A percentile compares a stretch with the other conserved stretches of the same genome.
Evolutionary conservation across 1,284 basidiomycete genomes (phyloP).

Genomic region (Tylopilus sp.): DNA sequence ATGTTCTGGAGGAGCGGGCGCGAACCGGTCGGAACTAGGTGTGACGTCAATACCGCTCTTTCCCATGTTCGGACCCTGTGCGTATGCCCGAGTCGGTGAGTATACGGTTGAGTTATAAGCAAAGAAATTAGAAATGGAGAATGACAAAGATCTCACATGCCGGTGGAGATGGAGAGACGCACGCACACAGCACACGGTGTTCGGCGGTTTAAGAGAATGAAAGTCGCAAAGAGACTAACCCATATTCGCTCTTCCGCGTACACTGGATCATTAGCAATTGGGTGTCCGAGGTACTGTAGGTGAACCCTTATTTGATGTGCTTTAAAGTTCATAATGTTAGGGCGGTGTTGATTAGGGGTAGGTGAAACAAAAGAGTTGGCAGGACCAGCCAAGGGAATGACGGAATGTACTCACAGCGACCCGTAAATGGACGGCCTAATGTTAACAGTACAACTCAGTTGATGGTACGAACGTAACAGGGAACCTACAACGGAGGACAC

Average conservation of each 20-base stretch:
- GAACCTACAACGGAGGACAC: slow-evolving; percentile 81
- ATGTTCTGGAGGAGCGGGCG: slow-evolving; percentile 64
- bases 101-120: neutral
- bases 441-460: slow-evolving; percentile 8
- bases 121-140: neutral
- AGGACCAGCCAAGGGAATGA: neutral
- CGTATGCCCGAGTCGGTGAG: slow-evolving; percentile 6
- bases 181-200: neutral
- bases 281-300: slow-evolving; percentile 90
- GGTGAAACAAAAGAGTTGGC: neutral
- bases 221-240: slow-evolving; percentile 46
- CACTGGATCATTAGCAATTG: slow-evolving; percentile 91
- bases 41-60: slow-evolving; percentile 79
- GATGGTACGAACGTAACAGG: neutral
- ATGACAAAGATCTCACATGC: neutral
- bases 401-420: slow-evolving; percentile 65
- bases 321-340: slow-evolving; percentile 28
- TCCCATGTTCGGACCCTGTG: slow-evolving; percentile 68
- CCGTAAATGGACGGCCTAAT: slow-evolving; percentile 81
- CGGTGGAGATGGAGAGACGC: neutral
- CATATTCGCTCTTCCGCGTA: slow-evolving; percentile 82
- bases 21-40: slow-evolving; percentile 61
- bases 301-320: slow-evolving; percentile 97
- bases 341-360: slow-evolving; percentile 4
- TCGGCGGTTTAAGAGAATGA: neutral